Percentiles rank a stretch among this genome's conserved stretches.
These are phyloP conservation scores for Diplodia sapinea DNA, from an alignment of 2,329 filamentous ascomycete species.

Conservation along the genomic window DNA sequence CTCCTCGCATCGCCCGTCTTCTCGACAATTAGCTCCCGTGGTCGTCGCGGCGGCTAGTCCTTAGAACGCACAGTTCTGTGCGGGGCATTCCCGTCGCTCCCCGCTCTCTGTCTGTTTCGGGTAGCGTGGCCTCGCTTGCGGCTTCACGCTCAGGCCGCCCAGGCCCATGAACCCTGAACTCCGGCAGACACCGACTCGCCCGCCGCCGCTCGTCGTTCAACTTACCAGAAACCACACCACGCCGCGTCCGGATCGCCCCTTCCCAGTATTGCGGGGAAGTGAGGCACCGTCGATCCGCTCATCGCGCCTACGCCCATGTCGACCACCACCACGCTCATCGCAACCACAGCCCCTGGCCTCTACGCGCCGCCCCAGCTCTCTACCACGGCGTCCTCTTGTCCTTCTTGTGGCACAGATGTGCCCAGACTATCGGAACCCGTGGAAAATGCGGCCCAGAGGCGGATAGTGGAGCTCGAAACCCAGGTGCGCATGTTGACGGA, in stretches of 20 bases:
- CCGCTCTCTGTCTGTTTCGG: conserved; percentile 13
- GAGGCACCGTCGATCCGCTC: conserved; percentile 21
- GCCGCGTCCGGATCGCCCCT: conserved; percentile 23
- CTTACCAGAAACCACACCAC: conserved; percentile 22
- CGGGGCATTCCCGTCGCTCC: not conserved
- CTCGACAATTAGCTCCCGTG: conserved; percentile 4
- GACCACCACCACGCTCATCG: conserved; percentile 20
- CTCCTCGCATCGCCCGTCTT: not conserved
- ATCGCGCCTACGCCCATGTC: conserved; percentile 13
- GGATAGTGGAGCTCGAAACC: conserved; percentile 65
- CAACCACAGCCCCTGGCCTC: conserved; percentile 23
- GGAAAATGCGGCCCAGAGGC: conserved; percentile 34
- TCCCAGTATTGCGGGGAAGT: conserved; percentile 22
- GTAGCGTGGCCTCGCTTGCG: conserved; percentile 22
- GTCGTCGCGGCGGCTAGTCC: not conserved
- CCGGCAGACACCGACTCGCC: conserved; percentile 27
- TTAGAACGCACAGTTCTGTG: not conserved
- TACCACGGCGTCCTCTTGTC: conserved; percentile 18
- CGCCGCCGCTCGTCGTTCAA: conserved; percentile 12
- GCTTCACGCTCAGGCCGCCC: conserved; percentile 18
- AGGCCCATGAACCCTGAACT: conserved; percentile 19
- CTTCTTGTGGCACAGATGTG: conserved; percentile 18
- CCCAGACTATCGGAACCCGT: conserved; percentile 13
- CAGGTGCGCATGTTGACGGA: conserved; percentile 73
- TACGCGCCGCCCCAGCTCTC: conserved; percentile 3